Conservation (phyloP, 352 stramenopile genomes). For the Phytopythium vexans region DNA sequence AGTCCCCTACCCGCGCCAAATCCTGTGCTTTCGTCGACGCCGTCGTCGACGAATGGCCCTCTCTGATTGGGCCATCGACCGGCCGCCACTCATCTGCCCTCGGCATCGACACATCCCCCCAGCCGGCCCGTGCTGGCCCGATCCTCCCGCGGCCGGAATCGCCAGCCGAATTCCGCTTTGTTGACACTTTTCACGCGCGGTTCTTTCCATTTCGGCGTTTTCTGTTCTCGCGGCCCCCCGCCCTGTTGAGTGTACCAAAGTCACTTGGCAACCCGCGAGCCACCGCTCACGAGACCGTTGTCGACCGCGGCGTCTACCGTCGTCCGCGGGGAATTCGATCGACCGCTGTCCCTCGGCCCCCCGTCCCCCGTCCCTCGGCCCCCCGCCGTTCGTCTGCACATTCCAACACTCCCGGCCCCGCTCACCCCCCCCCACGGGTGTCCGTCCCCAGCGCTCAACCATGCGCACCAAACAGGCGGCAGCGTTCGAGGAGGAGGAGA, state of each 20-base stretch:
- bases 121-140: neutral
- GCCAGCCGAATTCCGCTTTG: too few relatives aligned
- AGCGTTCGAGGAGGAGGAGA: slow-evolving; percentile 46
- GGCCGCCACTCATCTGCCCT: neutral
- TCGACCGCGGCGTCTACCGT: neutral
- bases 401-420: too few relatives aligned
- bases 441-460: neutral
- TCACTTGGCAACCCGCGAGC: slow-evolving; percentile 1
- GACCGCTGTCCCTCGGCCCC: too few relatives aligned
- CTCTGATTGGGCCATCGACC: neutral
- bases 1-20: neutral
- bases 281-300: slow-evolving; percentile 2
- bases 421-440: neutral
- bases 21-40: slow-evolving; percentile 5
- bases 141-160: too few relatives aligned
- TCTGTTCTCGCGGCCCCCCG: too few relatives aligned
- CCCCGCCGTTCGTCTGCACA: too few relatives aligned
- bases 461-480: slow-evolving; percentile 51
- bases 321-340: too few relatives aligned
- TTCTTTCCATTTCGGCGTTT: too few relatives aligned
- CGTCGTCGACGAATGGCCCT: slow-evolving; percentile 3
- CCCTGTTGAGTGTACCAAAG: too few relatives aligned
- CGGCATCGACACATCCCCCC: neutral
- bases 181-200: too few relatives aligned
- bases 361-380: too few relatives aligned